Evolutionary conservation across 2,329 filamentous ascomycete genomes (phyloP).

Genomic region (Arthrobotrys sinensis): DNA sequence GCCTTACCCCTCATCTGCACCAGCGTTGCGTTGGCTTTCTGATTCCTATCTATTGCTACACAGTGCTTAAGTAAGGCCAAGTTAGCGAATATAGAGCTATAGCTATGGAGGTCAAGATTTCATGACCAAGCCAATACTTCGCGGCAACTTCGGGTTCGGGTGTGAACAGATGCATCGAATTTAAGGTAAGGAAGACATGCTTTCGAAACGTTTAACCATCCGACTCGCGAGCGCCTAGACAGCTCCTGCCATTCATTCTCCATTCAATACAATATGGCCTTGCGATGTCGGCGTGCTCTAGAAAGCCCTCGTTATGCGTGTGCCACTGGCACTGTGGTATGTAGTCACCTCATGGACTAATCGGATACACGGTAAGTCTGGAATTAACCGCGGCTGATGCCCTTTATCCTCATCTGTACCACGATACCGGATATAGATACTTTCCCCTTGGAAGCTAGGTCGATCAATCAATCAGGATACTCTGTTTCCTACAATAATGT

Average conservation of each 20-base stretch:
- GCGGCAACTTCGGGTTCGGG: no score
- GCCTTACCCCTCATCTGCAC: constrained; percentile 1
- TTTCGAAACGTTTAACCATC: no score
- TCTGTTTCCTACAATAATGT: constrained; percentile 5
- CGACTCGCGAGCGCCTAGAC: no score
- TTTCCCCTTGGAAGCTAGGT: background rate
- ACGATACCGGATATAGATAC: constrained; percentile 10
- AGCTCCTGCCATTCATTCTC: background rate
- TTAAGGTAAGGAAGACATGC: no score
- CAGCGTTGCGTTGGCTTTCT: no score
- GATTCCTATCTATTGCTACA: no score
- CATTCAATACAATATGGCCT: background rate
- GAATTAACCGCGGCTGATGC: constrained; percentile 12
- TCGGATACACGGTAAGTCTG: background rate
- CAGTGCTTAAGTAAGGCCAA: no score
- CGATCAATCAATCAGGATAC: background rate
- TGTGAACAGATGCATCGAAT: no score
- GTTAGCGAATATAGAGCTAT: no score
- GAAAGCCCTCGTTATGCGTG: background rate
- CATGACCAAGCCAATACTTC: no score
- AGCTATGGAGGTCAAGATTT: no score
- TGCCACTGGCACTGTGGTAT: background rate
- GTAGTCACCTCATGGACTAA: background rate
- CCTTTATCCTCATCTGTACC: background rate
- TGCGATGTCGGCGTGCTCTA: background rate